Conservation (phyloP, 2,329 filamentous ascomycete species). For the Cercospora beticola region DNA sequence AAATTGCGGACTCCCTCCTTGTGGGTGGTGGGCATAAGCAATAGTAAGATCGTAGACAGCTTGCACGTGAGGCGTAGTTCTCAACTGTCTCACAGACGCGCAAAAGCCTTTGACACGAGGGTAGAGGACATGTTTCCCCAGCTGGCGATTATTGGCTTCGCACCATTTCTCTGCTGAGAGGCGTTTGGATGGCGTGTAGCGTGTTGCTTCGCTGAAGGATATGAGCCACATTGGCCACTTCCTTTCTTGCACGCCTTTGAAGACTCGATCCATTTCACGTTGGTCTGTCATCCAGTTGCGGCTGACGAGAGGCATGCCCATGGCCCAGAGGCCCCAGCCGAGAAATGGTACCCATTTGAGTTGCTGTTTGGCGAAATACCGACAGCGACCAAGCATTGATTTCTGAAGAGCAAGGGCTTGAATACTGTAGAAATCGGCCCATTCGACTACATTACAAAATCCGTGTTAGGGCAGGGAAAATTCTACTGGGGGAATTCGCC, state of each 20-base stretch:
- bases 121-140: slow-evolving; percentile 60
- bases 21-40: slow-evolving; percentile 36
- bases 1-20: slow-evolving; percentile 25
- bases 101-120: slow-evolving; percentile 63
- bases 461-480: background rate
- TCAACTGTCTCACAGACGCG: slow-evolving; percentile 57
- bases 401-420: slow-evolving; percentile 56
- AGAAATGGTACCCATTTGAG: slow-evolving; percentile 60
- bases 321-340: slow-evolving; percentile 64
- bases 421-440: slow-evolving; percentile 65
- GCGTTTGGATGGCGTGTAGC: slow-evolving; percentile 57
- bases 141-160: slow-evolving; percentile 49
- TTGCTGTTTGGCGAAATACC: slow-evolving; percentile 63
- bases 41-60: slow-evolving; percentile 44
- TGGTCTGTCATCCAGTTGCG: slow-evolving; percentile 60
- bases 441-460: slow-evolving; percentile 46
- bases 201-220: slow-evolving; percentile 64
- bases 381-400: slow-evolving; percentile 61
- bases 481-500: background rate
- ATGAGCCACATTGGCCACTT: slow-evolving; percentile 63
- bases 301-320: slow-evolving; percentile 64
- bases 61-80: slow-evolving; percentile 36
- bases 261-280: slow-evolving; percentile 58
- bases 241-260: slow-evolving; percentile 53
- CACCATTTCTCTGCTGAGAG: slow-evolving; percentile 55